Percentiles rank a stretch among this genome's conserved stretches.
Conservation (phyloP, 345 rosid genomes). For the Iberis pinnata region DNA sequence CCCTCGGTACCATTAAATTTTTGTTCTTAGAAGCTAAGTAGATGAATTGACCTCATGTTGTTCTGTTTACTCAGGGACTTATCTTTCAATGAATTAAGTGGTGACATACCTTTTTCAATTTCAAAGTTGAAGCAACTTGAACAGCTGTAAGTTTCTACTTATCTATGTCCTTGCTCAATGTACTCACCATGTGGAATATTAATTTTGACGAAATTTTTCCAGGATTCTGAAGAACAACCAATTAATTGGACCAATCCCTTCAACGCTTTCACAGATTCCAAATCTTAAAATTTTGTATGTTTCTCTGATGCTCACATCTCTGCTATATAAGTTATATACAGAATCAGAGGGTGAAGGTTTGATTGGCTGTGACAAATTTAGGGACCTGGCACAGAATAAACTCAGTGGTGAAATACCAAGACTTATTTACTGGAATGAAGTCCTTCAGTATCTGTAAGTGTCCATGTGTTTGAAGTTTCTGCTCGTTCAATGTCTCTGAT, state of each 20-base stretch:
- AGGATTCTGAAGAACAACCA: constrained; percentile 81
- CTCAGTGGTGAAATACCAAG: constrained; percentile 94
- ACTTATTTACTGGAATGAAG: constrained; percentile 98
- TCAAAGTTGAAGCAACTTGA: constrained; percentile 88
- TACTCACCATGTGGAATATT: constrained; percentile 9
- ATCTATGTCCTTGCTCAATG: background rate
- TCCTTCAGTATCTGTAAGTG: constrained; percentile 92
- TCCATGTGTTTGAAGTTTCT: background rate
- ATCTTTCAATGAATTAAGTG: constrained; percentile 72
- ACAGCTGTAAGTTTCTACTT: constrained; percentile 46
- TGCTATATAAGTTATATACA: background rate
- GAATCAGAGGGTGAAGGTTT: background rate
- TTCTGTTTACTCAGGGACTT: constrained; percentile 52
- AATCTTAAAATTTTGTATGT: constrained; percentile 80
- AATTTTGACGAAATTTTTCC: constrained; percentile 1
- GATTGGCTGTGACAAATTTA: constrained; percentile 24
- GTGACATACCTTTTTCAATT: constrained; percentile 87
- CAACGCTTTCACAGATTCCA: constrained; percentile 89
- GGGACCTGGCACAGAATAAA: constrained; percentile 86
- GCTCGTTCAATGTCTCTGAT: constrained; percentile 6
- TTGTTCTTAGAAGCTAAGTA: background rate
- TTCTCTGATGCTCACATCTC: constrained; percentile 1
- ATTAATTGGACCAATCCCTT: constrained; percentile 84
- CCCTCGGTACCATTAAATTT: too few relatives aligned
- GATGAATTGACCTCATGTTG: constrained; percentile 15